These are phyloP conservation scores for Quercus cerris DNA, from an alignment of 306 rosid species.

Conservation along the genomic window DNA sequence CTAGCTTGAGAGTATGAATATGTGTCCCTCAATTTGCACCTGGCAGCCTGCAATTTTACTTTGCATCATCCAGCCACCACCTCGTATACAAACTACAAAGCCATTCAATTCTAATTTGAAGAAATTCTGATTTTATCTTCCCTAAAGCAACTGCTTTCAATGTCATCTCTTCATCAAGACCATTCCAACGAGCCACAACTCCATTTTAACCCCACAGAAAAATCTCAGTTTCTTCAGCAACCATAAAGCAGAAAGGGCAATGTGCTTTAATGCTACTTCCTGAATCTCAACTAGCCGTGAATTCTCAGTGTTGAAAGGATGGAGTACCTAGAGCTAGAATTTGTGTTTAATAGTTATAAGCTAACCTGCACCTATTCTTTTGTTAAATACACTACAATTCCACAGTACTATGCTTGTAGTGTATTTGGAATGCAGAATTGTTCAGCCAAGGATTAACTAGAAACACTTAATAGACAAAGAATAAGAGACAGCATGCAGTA, in stretches of 20 bases:
- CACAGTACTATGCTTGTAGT: background rate
- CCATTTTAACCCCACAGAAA: background rate
- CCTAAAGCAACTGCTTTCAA: background rate
- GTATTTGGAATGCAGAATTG: background rate
- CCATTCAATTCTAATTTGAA: background rate
- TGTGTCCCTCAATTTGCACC: background rate
- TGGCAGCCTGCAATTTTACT: background rate
- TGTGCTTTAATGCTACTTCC: background rate
- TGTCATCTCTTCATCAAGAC: background rate
- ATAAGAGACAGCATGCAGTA: conserved; percentile 4
- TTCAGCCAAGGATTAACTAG: background rate
- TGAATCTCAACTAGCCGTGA: background rate
- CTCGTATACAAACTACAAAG: background rate
- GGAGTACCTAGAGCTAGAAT: background rate
- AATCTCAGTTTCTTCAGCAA: background rate
- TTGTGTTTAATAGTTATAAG: background rate
- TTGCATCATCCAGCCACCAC: background rate
- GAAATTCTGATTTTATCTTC: background rate
- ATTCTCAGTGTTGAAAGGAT: background rate
- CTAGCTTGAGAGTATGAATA: background rate
- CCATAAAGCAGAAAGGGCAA: background rate
- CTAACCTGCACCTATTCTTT: background rate
- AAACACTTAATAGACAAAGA: conserved; percentile 17
- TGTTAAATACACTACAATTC: background rate
- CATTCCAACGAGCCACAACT: background rate